Evolutionary conservation across 1,139 yeast species (phyloP).

Genomic region (Yamadazyma triangularis): DNA sequence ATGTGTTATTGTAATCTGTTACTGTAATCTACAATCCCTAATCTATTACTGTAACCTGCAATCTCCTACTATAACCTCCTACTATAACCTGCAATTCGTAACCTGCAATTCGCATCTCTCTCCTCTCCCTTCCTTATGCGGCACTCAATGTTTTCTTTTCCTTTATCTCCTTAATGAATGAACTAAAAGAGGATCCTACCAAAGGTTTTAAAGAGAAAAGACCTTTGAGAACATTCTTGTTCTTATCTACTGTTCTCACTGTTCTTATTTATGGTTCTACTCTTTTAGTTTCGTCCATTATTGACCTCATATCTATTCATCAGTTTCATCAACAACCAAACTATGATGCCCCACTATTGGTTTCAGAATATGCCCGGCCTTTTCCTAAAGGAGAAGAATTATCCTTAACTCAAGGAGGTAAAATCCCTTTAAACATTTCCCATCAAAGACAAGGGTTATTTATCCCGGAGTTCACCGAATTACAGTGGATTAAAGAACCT

Average conservation of each 20-base stretch:
- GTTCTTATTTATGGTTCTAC: slow-evolving; percentile 38
- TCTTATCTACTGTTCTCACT: slow-evolving; percentile 24
- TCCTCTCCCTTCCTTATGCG: too few relatives aligned
- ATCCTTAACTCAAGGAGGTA: slow-evolving; percentile 16
- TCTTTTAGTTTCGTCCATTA: slow-evolving; percentile 25
- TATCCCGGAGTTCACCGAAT: slow-evolving; percentile 40
- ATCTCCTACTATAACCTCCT: too few relatives aligned
- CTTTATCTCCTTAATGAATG: too few relatives aligned
- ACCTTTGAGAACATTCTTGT: too few relatives aligned
- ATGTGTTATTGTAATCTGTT: too few relatives aligned
- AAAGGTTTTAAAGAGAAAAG: too few relatives aligned
- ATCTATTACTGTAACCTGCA: too few relatives aligned
- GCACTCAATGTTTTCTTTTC: too few relatives aligned
- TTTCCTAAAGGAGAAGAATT: neutral
- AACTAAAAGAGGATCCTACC: too few relatives aligned
- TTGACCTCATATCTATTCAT: neutral
- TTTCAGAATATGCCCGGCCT: slow-evolving; percentile 9
- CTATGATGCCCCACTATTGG: slow-evolving; percentile 5
- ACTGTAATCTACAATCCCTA: too few relatives aligned
- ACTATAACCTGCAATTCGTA: too few relatives aligned
- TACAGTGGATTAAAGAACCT: slow-evolving; percentile 66
- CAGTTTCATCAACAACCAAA: neutral
- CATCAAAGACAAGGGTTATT: slow-evolving; percentile 48
- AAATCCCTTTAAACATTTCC: slow-evolving; percentile 25
- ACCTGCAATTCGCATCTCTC: too few relatives aligned